Conservation (phyloP, 257 asterid species). For the Thymus quinquecostatus region DNA sequence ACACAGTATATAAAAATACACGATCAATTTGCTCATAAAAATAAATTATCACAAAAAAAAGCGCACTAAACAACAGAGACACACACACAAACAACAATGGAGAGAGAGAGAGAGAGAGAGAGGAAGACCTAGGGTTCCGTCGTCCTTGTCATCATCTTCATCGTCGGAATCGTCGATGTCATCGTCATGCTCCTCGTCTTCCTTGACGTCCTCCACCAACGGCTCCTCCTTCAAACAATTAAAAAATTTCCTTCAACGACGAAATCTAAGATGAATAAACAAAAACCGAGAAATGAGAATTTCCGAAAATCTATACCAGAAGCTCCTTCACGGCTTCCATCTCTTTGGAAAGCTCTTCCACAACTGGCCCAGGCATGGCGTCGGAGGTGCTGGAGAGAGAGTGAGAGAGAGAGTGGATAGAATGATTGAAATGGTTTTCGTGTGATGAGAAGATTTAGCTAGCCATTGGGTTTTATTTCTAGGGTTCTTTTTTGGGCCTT, state of each 20-base stretch:
- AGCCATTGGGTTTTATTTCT: slow-evolving; percentile 31
- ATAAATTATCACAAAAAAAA: neutral
- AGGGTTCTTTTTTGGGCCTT: slow-evolving; percentile 37
- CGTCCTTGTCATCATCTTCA: slow-evolving; percentile 74
- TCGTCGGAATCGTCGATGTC: slow-evolving; percentile 74
- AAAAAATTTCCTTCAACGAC: neutral
- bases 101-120: neutral
- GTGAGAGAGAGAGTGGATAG: neutral
- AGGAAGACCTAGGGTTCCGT: slow-evolving; percentile 50
- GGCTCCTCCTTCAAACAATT: slow-evolving; percentile 51
- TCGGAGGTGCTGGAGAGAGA: neutral
- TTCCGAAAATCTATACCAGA: slow-evolving; percentile 33
- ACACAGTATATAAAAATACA: neutral
- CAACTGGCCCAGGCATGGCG: slow-evolving; percentile 81
- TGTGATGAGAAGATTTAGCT: neutral
- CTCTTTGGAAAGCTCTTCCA: slow-evolving; percentile 44
- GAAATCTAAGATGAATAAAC: neutral
- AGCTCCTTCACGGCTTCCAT: slow-evolving; percentile 50
- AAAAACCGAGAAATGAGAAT: neutral
- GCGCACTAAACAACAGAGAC: neutral
- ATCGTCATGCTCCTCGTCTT: slow-evolving; percentile 71
- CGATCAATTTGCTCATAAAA: neutral
- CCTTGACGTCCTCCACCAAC: slow-evolving; percentile 81
- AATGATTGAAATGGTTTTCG: slow-evolving; percentile 27
- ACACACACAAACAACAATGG: neutral